Evolutionary conservation across 768 basidiomycete species (phyloP).

Genomic region (Boletellus emodensis): DNA sequence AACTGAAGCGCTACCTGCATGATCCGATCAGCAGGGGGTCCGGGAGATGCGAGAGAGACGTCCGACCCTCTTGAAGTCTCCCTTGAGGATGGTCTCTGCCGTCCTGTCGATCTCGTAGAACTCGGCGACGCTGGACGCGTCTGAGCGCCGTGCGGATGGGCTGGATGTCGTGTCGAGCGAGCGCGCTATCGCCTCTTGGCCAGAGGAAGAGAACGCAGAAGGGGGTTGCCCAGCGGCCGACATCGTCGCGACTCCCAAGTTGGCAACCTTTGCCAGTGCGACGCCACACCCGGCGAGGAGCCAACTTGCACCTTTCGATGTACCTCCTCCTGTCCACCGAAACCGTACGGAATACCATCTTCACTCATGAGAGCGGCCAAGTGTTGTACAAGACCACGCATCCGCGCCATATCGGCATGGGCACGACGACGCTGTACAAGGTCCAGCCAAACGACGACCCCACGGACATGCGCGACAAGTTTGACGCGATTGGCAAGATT

Average conservation of each 20-base stretch:
- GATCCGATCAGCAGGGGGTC: not conserved
- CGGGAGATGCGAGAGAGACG: not conserved
- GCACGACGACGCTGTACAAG: conserved; percentile 25
- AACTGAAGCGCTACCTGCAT: conserved; percentile 86
- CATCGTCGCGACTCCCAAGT: conserved; percentile 3
- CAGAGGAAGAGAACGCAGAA: conserved; percentile 49
- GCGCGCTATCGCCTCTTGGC: conserved; percentile 60
- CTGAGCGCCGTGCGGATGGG: conserved; percentile 29
- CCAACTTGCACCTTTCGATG: conserved; percentile 6
- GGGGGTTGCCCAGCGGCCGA: not conserved
- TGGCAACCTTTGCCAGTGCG: no score
- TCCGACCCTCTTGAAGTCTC: conserved; percentile 68
- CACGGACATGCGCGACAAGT: conserved; percentile 26
- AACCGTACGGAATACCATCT: conserved; percentile 21
- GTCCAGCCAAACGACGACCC: conserved; percentile 20
- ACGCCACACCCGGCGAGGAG: no score
- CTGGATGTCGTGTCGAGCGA: conserved; percentile 46
- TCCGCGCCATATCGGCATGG: conserved; percentile 4
- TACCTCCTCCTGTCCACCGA: conserved; percentile 21
- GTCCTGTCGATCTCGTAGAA: conserved; percentile 78
- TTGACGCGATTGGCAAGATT: conserved; percentile 32
- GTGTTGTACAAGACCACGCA: conserved; percentile 29
- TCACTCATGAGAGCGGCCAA: conserved; percentile 25
- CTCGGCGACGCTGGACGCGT: conserved; percentile 45
- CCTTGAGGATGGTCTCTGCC: conserved; percentile 51